Conservation (phyloP, 768 basidiomycete genomes). For the Lentinula sp. region DNA sequence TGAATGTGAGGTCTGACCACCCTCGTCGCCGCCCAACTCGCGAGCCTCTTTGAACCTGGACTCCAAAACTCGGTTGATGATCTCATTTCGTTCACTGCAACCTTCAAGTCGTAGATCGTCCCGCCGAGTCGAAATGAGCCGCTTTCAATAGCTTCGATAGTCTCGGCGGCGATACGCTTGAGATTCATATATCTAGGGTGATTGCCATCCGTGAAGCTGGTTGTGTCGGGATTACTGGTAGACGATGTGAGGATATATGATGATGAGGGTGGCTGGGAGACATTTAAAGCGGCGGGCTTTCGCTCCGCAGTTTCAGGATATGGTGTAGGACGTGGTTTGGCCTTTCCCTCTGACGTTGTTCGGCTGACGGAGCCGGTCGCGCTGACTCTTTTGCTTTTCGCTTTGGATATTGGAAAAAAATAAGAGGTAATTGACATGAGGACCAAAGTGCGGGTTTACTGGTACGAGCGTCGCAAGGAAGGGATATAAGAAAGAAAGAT, state of each 20-base stretch:
- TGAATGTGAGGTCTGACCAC: neutral
- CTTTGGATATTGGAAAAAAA: neutral
- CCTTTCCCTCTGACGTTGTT: neutral
- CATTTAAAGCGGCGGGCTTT: neutral
- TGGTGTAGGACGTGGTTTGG: neutral
- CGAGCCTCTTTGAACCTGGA: constrained; percentile 28
- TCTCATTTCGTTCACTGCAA: constrained; percentile 19
- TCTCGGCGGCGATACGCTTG: constrained; percentile 44
- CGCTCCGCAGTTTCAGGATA: neutral
- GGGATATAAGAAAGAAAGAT: no score
- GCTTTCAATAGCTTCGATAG: constrained; percentile 39
- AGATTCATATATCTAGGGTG: constrained; percentile 11
- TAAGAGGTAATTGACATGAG: constrained; percentile 3
- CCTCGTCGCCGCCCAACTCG: neutral
- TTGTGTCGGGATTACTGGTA: neutral
- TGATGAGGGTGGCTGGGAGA: neutral
- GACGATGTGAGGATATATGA: neutral
- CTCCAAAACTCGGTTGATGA: constrained; percentile 48
- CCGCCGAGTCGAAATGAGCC: constrained; percentile 33
- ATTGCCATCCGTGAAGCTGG: neutral
- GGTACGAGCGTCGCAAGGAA: no score
- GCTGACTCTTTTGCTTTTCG: neutral
- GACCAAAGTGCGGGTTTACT: neutral
- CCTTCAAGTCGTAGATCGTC: constrained; percentile 21
- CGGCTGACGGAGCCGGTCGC: neutral